A percentile compares a stretch with the other conserved stretches of the same genome.
Evolutionary conservation across 345 rosid species (phyloP).

Genomic region (Durio zibethinus): DNA sequence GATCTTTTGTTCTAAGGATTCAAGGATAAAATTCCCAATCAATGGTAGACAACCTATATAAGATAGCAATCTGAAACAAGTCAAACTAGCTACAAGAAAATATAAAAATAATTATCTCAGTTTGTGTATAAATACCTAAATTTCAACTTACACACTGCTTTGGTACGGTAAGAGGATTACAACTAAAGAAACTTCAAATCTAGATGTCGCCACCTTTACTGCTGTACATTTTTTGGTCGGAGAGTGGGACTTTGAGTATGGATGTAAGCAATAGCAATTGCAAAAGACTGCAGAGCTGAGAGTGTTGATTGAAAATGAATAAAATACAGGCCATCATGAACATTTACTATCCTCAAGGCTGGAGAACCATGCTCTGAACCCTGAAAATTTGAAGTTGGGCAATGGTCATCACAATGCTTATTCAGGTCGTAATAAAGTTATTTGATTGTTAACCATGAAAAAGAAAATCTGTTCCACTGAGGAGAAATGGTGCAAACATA

Average conservation of each 20-base stretch:
- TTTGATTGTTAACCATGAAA: not conserved
- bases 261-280: slow-evolving; percentile 76
- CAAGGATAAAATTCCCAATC: slow-evolving; percentile 23
- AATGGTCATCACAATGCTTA: slow-evolving; percentile 10
- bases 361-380: slow-evolving; percentile 52
- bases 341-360: slow-evolving; percentile 61
- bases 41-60: slow-evolving; percentile 12
- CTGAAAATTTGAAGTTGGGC: slow-evolving; percentile 40
- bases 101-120: slow-evolving; percentile 15
- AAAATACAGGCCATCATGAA: slow-evolving; percentile 67
- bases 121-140: slow-evolving; percentile 27
- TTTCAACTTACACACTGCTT: slow-evolving; percentile 27
- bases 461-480: not conserved
- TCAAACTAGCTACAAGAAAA: slow-evolving; percentile 15
- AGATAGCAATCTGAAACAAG: slow-evolving; percentile 7
- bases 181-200: slow-evolving; percentile 27
- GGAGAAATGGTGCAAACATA: not conserved
- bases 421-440: not conserved
- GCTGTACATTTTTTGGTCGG: slow-evolving; percentile 46
- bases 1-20: slow-evolving; percentile 11
- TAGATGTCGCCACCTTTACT: slow-evolving; percentile 25
- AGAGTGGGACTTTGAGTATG: slow-evolving; percentile 61
- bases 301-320: slow-evolving; percentile 61
- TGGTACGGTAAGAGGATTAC: slow-evolving; percentile 20
- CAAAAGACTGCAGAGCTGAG: slow-evolving; percentile 76